These are phyloP conservation scores for Colletotrichum lini DNA, from an alignment of 2,329 filamentous ascomycete species.

Conservation along the genomic window DNA sequence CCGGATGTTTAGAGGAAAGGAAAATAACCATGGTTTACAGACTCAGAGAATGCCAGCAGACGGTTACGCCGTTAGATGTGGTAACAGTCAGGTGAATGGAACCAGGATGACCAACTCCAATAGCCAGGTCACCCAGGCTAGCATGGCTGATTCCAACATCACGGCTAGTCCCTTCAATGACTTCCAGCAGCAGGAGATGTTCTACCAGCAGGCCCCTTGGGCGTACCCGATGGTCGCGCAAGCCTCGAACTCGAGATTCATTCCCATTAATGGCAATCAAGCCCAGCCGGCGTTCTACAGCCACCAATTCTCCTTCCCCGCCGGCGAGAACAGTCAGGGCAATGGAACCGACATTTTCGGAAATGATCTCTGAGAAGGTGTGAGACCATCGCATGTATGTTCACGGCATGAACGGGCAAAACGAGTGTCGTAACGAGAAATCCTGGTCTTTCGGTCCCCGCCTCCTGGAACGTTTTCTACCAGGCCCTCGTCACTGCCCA, in stretches of 20 bases:
- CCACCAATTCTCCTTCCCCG: conserved; percentile 8
- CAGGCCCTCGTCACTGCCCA: not conserved
- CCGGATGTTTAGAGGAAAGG: conserved; percentile 48
- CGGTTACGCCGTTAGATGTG: conserved; percentile 43
- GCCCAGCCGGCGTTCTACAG: not conserved
- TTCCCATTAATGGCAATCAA: conserved; percentile 24
- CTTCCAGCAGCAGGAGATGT: conserved; percentile 10
- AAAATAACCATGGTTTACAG: conserved; percentile 49
- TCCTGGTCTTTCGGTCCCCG: not conserved
- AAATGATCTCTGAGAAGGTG: conserved; percentile 4
- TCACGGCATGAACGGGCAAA: not conserved
- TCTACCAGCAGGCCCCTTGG: conserved; percentile 1
- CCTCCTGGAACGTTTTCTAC: no score
- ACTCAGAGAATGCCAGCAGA: conserved; percentile 42
- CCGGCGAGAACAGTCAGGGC: conserved; percentile 10
- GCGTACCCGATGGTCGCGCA: conserved; percentile 1
- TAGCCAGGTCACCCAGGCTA: conserved; percentile 24
- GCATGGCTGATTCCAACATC: conserved; percentile 14
- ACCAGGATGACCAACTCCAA: conserved; percentile 13
- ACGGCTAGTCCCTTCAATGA: conserved; percentile 19
- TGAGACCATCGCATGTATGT: not conserved
- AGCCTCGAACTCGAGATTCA: not conserved
- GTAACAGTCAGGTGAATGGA: conserved; percentile 23
- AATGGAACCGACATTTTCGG: conserved; percentile 6
- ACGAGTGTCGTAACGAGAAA: not conserved